Evolutionary conservation across 1,139 yeast species (phyloP).

Genomic region (Petasospora fabianii): DNA sequence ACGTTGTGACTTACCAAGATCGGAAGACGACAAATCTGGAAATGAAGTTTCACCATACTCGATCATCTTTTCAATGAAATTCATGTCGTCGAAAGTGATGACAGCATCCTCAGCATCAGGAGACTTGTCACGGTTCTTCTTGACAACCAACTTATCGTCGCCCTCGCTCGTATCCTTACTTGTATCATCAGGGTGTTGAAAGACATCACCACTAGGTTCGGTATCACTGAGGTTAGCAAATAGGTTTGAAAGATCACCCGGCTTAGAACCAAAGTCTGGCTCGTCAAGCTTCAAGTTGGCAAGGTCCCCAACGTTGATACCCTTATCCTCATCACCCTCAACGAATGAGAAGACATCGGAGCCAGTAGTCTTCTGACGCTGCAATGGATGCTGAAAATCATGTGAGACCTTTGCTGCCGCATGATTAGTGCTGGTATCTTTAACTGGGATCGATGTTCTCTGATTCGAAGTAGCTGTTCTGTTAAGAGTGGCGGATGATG

Average conservation of each 20-base stretch:
- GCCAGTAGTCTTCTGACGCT: slow-evolving; percentile 4
- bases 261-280: slow-evolving; percentile 6
- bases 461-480: not conserved
- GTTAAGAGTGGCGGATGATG: not conserved
- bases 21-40: slow-evolving; percentile 25
- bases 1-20: slow-evolving; percentile 26
- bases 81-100: slow-evolving; percentile 24
- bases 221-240: slow-evolving; percentile 7
- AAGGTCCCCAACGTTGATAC: slow-evolving; percentile 12
- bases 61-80: slow-evolving; percentile 26
- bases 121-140: slow-evolving; percentile 7
- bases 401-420: not conserved
- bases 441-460: not conserved
- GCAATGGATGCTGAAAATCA: slow-evolving; percentile 4
- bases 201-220: slow-evolving; percentile 1
- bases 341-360: slow-evolving; percentile 22
- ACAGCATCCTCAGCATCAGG: slow-evolving; percentile 12
- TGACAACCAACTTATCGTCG: slow-evolving; percentile 1
- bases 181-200: slow-evolving; percentile 3
- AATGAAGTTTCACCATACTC: slow-evolving; percentile 28
- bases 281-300: not conserved
- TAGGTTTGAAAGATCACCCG: slow-evolving; percentile 11
- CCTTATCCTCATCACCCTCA: slow-evolving; percentile 25
- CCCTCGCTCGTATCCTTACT: not conserved
- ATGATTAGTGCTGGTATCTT: not conserved